A percentile compares a stretch with the other conserved stretches of the same genome.
Conservation (phyloP, 2,329 filamentous ascomycete genomes). For the Nemania sp. region DNA sequence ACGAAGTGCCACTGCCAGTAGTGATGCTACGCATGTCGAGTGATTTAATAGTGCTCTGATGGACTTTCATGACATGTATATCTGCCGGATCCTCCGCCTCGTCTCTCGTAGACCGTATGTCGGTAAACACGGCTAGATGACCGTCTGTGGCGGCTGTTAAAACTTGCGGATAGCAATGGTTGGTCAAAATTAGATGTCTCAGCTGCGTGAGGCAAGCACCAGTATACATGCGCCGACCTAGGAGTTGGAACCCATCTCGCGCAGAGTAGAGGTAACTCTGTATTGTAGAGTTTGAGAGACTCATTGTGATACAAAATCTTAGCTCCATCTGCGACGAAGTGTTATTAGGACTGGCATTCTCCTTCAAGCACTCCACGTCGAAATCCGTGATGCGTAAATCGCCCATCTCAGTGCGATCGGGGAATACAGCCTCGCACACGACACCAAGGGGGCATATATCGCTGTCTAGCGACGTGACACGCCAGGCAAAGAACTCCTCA, state of each 20-base stretch:
- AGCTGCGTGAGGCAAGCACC: slow-evolving; percentile 76
- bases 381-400: slow-evolving; percentile 85
- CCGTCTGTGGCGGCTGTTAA: slow-evolving; percentile 84
- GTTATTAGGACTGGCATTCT: slow-evolving; percentile 28
- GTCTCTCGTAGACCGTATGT: slow-evolving; percentile 32
- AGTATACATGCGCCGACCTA: slow-evolving; percentile 64
- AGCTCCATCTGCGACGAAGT: slow-evolving; percentile 8
- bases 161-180: slow-evolving; percentile 43
- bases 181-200: slow-evolving; percentile 44
- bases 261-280: slow-evolving; percentile 59
- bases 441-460: slow-evolving; percentile 56
- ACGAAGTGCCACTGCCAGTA: slow-evolving; percentile 39
- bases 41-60: slow-evolving; percentile 81
- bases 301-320: slow-evolving; percentile 67
- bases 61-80: slow-evolving; percentile 53
- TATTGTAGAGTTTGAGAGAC: slow-evolving; percentile 81
- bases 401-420: slow-evolving; percentile 53
- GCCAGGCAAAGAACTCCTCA: slow-evolving; percentile 91
- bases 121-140: slow-evolving; percentile 62
- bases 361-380: slow-evolving; percentile 52
- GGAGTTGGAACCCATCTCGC: slow-evolving; percentile 48
- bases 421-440: slow-evolving; percentile 58
- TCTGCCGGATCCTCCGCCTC: slow-evolving; percentile 32
- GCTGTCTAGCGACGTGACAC: slow-evolving; percentile 58
- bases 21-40: slow-evolving; percentile 47